phyloP scores from a whole-genome alignment of 257 asterid species.

The Knoxia roxburghii region DNA sequence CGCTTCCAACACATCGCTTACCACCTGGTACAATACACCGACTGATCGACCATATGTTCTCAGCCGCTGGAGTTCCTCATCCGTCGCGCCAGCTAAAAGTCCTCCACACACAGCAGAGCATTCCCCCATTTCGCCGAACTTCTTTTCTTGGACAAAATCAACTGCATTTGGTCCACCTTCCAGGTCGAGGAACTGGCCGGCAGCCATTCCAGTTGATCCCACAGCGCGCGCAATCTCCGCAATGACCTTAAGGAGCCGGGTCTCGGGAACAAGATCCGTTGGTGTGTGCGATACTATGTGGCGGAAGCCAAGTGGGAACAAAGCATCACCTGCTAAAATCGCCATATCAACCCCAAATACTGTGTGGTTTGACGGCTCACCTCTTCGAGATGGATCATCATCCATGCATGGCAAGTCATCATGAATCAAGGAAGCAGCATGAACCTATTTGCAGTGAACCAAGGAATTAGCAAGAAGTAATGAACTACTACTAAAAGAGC shows the following conservation, averaged over 20 bases:
- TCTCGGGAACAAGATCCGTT: conserved; percentile 62
- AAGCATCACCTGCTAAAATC: conserved; percentile 88
- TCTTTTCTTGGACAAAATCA: conserved; percentile 74
- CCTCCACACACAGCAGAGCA: conserved; percentile 98
- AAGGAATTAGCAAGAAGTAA: neutral
- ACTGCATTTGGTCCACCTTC: conserved; percentile 75
- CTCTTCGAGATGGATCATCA: conserved; percentile 88
- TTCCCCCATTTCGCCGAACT: conserved; percentile 90
- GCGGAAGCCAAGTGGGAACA: conserved; percentile 90
- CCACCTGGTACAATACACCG: conserved; percentile 37
- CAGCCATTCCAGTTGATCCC: conserved; percentile 98
- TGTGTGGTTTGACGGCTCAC: conserved; percentile 86
- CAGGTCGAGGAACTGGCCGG: conserved; percentile 83
- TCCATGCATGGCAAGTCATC: conserved; percentile 99
- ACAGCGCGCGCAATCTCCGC: conserved; percentile 94
- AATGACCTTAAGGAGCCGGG: conserved; percentile 56
- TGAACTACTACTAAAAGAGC: neutral
- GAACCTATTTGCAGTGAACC: conserved; percentile 46
- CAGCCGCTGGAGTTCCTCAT: conserved; percentile 62
- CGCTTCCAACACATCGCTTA: conserved; percentile 57
- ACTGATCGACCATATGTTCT: conserved; percentile 31
- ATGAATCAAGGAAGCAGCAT: conserved; percentile 88
- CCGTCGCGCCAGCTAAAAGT: conserved; percentile 81
- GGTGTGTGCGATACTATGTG: conserved; percentile 91
- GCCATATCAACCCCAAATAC: conserved; percentile 90